phyloP scores from a whole-genome alignment of 106 monocot species.

The Triglochin maritima region DNA sequence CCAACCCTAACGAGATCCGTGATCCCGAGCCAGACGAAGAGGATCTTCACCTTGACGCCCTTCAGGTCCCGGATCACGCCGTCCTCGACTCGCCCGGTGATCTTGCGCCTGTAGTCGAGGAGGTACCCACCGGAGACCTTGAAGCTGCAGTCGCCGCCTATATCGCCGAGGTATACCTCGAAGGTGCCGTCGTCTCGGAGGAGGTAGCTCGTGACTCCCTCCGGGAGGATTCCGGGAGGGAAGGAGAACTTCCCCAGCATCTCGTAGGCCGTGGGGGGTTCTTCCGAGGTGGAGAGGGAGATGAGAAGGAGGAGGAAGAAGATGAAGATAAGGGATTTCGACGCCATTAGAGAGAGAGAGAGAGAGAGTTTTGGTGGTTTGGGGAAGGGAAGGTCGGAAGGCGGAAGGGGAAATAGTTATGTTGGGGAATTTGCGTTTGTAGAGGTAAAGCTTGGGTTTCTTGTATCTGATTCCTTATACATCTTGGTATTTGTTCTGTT shows the following conservation, averaged over 20 bases:
- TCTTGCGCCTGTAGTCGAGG: conserved; percentile 31
- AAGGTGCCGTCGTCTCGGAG: conserved; percentile 35
- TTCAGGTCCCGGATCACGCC: conserved; percentile 31
- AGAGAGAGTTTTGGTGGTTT: background rate
- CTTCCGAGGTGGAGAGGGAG: background rate
- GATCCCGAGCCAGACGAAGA: conserved; percentile 65
- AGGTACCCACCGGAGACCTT: conserved; percentile 19
- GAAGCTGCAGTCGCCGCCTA: conserved; percentile 30
- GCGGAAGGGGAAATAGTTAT: background rate
- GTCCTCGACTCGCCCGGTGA: conserved; percentile 31
- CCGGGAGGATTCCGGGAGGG: conserved; percentile 52
- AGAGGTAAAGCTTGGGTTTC: too few species aligned
- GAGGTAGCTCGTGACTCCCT: conserved; percentile 38
- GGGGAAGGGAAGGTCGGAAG: background rate
- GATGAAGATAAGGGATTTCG: too few species aligned
- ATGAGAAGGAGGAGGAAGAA: background rate
- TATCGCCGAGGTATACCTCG: conserved; percentile 27
- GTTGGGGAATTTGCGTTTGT: too few species aligned
- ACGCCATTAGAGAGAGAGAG: background rate
- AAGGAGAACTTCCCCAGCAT: conserved; percentile 42
- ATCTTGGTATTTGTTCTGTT: too few species aligned
- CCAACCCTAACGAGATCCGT: conserved; percentile 22
- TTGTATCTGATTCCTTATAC: too few species aligned
- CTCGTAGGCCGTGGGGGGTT: conserved; percentile 37
- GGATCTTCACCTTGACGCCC: conserved; percentile 54